These are phyloP conservation scores for Microdochium paspali DNA, from an alignment of 2,329 filamentous ascomycete species.

Conservation along the genomic window DNA sequence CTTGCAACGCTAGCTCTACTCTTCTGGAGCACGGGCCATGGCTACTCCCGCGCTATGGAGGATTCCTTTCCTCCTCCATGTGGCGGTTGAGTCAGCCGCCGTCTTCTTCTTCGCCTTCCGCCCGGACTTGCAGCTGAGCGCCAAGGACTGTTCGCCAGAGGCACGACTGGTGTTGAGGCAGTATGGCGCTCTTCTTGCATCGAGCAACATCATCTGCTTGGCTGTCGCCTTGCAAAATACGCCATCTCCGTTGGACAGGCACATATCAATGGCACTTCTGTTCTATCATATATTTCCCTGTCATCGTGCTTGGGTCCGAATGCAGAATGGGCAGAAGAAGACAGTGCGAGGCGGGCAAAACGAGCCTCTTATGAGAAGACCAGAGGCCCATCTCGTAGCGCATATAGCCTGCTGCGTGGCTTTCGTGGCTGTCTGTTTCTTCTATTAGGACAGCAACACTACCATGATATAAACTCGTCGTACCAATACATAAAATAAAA, in stretches of 20 bases:
- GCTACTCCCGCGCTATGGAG: slow-evolving; percentile 4
- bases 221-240: slow-evolving; percentile 19
- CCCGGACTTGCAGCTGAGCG: slow-evolving; percentile 30
- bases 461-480: no score
- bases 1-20: not conserved
- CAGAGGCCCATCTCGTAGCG: slow-evolving; percentile 31
- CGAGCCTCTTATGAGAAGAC: slow-evolving; percentile 29
- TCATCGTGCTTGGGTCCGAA: slow-evolving; percentile 28
- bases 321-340: slow-evolving; percentile 12
- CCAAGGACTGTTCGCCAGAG: slow-evolving; percentile 21
- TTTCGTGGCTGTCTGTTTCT: slow-evolving; percentile 22
- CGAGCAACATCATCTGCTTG: slow-evolving; percentile 33
- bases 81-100: slow-evolving; percentile 29
- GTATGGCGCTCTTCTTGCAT: slow-evolving; percentile 36
- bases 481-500: no score
- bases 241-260: slow-evolving; percentile 17
- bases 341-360: slow-evolving; percentile 8
- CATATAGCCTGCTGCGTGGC: slow-evolving; percentile 22
- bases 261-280: slow-evolving; percentile 29
- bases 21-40: slow-evolving; percentile 7
- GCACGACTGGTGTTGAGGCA: slow-evolving; percentile 33
- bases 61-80: slow-evolving; percentile 27
- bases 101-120: slow-evolving; percentile 34
- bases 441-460: no score
- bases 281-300: slow-evolving; percentile 40